These are phyloP conservation scores for Kazachstania martiniae DNA, from an alignment of 805 yeast genomes.

Conservation along the genomic window DNA sequence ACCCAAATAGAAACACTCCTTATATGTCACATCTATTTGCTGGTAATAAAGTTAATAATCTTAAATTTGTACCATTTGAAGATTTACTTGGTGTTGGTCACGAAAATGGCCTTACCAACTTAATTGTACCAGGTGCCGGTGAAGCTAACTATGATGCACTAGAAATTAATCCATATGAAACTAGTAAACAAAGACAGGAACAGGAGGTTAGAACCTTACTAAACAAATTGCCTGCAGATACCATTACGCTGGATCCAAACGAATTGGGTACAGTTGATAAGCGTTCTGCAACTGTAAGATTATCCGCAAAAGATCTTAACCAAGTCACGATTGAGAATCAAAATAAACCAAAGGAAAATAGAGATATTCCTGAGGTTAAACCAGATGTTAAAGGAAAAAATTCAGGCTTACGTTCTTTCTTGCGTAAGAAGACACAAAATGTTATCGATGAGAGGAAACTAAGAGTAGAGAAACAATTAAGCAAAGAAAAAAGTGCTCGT, in stretches of 20 bases:
- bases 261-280: slow-evolving; percentile 77
- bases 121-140: slow-evolving; percentile 93
- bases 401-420: slow-evolving; percentile 67
- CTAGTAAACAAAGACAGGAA: slow-evolving; percentile 88
- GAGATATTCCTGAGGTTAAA: slow-evolving; percentile 44
- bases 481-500: slow-evolving; percentile 63
- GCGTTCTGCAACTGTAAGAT: slow-evolving; percentile 50
- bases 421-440: slow-evolving; percentile 75
- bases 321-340: slow-evolving; percentile 30
- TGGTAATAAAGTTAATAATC: slow-evolving; percentile 57
- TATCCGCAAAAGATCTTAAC: slow-evolving; percentile 48
- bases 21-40: slow-evolving; percentile 87
- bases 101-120: slow-evolving; percentile 61
- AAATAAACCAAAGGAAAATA: slow-evolving; percentile 30
- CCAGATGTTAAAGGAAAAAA: slow-evolving; percentile 71
- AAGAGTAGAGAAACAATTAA: slow-evolving; percentile 63
- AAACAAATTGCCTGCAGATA: slow-evolving; percentile 84
- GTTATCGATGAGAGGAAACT: slow-evolving; percentile 77
- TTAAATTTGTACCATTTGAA: slow-evolving; percentile 84
- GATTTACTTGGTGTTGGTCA: slow-evolving; percentile 93
- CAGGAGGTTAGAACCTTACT: slow-evolving; percentile 76
- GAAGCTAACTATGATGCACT: slow-evolving; percentile 95
- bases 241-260: slow-evolving; percentile 83
- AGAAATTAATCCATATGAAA: slow-evolving; percentile 86
- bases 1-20: slow-evolving; percentile 43